Conservation (phyloP, 495 filamentous ascomycete genomes). For the Daldinia caldariorum region DNA sequence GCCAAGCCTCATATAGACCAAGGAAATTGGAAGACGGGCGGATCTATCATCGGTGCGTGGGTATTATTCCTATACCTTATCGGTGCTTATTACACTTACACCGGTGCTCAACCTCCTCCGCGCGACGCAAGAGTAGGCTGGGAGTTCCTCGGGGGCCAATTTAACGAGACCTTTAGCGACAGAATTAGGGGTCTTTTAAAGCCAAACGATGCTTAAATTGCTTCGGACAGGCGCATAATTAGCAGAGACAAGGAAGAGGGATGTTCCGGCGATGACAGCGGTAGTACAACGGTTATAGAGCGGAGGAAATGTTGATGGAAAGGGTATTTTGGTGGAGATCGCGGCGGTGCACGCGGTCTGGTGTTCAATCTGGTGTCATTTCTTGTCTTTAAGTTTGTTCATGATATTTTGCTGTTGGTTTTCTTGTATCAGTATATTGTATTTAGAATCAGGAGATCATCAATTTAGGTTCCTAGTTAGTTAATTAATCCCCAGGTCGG, state of each 20-base stretch:
- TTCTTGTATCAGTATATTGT: constrained; percentile 23
- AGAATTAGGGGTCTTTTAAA: neutral
- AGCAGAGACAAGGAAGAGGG: neutral
- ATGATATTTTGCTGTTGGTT: constrained; percentile 15
- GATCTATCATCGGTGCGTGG: neutral
- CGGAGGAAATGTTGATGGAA: no score
- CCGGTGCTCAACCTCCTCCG: neutral
- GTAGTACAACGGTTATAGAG: neutral
- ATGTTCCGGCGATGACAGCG: neutral
- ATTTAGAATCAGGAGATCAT: constrained; percentile 11
- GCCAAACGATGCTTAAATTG: neutral
- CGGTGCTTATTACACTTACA: constrained; percentile 1
- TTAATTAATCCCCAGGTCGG: constrained; percentile 17
- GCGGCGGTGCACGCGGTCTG: constrained; percentile 2
- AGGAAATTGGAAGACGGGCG: neutral
- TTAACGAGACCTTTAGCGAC: neutral
- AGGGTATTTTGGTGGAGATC: neutral
- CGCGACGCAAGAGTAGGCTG: neutral
- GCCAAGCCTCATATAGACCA: neutral
- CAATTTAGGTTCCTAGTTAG: constrained; percentile 1
- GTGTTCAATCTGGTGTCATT: constrained; percentile 8
- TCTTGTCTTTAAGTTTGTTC: constrained; percentile 20
- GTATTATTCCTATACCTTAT: neutral
- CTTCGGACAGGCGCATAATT: neutral
- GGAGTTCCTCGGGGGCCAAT: neutral